Conservation (phyloP, 768 basidiomycete genomes). For the Rhizopogon rudus region DNA sequence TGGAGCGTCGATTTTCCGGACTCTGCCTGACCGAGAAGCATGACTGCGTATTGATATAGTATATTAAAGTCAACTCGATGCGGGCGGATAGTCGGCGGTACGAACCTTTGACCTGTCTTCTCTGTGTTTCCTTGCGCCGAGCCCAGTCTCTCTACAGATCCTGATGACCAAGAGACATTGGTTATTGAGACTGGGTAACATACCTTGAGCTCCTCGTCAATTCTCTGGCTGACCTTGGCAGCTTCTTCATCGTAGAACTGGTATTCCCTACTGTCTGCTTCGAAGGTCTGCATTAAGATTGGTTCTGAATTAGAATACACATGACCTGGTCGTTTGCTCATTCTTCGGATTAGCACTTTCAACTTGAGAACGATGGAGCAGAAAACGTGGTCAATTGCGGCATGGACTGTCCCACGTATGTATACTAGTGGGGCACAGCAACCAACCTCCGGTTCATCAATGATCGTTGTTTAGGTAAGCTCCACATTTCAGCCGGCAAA, state of each 20-base stretch:
- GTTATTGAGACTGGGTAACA: constrained; percentile 7
- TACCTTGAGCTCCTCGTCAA: constrained; percentile 56
- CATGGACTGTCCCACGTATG: constrained; percentile 30
- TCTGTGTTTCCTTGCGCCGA: constrained; percentile 39
- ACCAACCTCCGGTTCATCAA: constrained; percentile 25
- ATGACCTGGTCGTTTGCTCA: constrained; percentile 26
- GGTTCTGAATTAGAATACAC: constrained; percentile 26
- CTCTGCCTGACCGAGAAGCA: constrained; percentile 77
- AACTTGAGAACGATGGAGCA: constrained; percentile 9
- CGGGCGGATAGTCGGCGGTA: not conserved
- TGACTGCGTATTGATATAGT: constrained; percentile 35
- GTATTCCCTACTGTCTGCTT: constrained; percentile 25
- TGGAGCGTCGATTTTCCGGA: constrained; percentile 81
- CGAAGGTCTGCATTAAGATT: constrained; percentile 25
- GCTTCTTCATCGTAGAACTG: constrained; percentile 39
- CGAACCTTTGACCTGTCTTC: constrained; percentile 51
- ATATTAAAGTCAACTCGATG: constrained; percentile 4
- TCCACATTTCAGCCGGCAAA: too few relatives aligned
- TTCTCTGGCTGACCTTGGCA: constrained; percentile 41
- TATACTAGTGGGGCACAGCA: constrained; percentile 19
- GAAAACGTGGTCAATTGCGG: constrained; percentile 21
- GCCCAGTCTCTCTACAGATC: constrained; percentile 42
- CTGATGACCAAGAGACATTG: not conserved
- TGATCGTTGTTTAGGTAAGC: constrained; percentile 8
- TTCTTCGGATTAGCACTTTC: constrained; percentile 7